These are phyloP conservation scores for Kappamyces sp. DNA, from an alignment of 192 early-diverging fungal genomes.

Conservation along the genomic window DNA sequence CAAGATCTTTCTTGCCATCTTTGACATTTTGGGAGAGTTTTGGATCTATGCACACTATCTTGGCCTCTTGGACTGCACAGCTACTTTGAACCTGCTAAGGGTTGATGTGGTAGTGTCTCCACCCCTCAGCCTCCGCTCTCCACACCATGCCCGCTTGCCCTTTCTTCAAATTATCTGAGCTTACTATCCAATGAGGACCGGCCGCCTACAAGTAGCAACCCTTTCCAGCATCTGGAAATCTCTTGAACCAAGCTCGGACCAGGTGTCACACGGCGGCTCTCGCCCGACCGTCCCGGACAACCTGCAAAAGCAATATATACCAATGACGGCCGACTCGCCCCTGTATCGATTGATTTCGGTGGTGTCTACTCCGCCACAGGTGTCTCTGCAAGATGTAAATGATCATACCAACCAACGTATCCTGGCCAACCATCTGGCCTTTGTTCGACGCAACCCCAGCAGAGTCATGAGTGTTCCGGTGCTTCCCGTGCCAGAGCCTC, in stretches of 20 bases:
- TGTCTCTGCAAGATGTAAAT: too few species aligned
- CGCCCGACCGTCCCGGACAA: too few species aligned
- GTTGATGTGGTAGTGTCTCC: not conserved
- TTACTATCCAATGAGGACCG: conserved; percentile 9
- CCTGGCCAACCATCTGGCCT: too few species aligned
- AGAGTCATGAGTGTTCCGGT: too few species aligned
- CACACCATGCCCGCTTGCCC: not conserved
- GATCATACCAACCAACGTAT: too few species aligned
- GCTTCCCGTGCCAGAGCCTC: too few species aligned
- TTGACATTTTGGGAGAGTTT: conserved; percentile 2
- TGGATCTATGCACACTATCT: not conserved
- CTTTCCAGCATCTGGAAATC: conserved; percentile 9
- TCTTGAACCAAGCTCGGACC: not conserved
- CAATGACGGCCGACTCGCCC: conserved; percentile 13
- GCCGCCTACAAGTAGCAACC: conserved; percentile 9
- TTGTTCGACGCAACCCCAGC: too few species aligned
- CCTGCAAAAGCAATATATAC: conserved; percentile 19
- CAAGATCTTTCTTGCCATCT: not conserved
- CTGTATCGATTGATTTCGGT: conserved; percentile 10
- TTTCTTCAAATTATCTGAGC: not conserved
- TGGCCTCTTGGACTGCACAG: conserved; percentile 1
- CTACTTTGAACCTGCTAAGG: conserved; percentile 2
- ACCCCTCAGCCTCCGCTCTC: too few species aligned
- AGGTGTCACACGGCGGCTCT: too few species aligned
- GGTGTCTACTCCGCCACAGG: not conserved